These are phyloP conservation scores for Pelargonium nanum DNA, from an alignment of 345 rosid species.

Conservation along the genomic window DNA sequence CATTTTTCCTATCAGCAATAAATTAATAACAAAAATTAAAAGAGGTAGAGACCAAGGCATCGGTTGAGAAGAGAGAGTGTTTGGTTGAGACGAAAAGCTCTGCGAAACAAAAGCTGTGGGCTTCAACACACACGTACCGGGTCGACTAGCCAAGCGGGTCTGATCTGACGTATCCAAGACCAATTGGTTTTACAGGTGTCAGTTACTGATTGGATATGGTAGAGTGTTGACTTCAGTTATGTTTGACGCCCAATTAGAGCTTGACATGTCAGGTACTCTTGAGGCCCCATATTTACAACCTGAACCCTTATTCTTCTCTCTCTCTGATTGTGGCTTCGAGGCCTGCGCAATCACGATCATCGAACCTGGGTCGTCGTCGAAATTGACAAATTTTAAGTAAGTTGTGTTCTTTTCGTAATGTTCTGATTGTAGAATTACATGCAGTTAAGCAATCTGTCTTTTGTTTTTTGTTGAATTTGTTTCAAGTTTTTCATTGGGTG, in stretches of 20 bases:
- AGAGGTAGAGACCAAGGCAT: too few species aligned
- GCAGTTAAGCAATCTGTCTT: neutral
- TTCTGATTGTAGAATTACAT: neutral
- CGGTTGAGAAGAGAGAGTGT: too few species aligned
- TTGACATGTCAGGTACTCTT: neutral
- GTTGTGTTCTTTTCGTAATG: neutral
- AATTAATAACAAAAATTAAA: too few species aligned
- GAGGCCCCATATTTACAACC: neutral
- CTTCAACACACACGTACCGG: too few species aligned
- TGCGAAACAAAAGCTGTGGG: too few species aligned
- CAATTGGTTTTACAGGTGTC: neutral
- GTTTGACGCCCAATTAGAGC: neutral
- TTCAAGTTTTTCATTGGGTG: neutral
- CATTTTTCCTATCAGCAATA: too few species aligned
- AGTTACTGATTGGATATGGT: neutral
- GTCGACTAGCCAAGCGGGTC: neutral
- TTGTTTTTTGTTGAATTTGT: neutral
- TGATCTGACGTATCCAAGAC: neutral
- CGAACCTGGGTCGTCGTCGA: neutral
- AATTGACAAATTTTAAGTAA: neutral
- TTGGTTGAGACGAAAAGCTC: too few species aligned
- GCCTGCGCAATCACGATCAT: neutral
- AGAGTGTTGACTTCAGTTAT: neutral
- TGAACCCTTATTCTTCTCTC: neutral
- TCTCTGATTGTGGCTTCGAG: neutral